Base-by-base conservation (phyloP, 1,284 basidiomycete genomes). In the Apiotrichum mycotoxinovorans region DNA sequence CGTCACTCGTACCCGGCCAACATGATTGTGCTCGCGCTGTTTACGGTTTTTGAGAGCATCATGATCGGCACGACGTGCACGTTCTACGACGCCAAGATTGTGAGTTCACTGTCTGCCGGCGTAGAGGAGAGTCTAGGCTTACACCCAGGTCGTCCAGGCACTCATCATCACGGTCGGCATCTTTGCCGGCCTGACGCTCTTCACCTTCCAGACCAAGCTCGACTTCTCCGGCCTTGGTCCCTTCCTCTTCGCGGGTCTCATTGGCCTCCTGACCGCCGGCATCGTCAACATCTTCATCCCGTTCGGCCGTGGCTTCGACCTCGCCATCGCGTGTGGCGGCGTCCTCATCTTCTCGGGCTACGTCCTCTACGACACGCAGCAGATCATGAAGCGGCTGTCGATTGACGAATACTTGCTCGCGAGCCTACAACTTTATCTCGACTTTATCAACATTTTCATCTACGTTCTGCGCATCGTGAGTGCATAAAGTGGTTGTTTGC, bases 61-160 rank as follows among this genome's bases (percentile, higher is more conserved):
- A 70, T 79, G 49, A 69, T 83, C 52, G 82, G 82, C 8, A 70
- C 75, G 1, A 70, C 80, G 22, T 66, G 66, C 27, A 71, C 68
- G 43, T 75, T 71, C 61, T 72, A 74, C 51, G 74, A 77, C 54
- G 69, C 70, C 44, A 60, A 62, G 37, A 74, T 76, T 33, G 75
- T 76, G 54, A 65, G 71, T 66, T n/a, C n/a, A n/a, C n/a, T n/a
- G n/a, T n/a, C n/a, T n/a, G n/a, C n/a, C n/a, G n/a, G n/a, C n/a
- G n/a, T n/a, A n/a, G n/a, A n/a, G n/a, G n/a, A n/a, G n/a, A n/a
- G n/a, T n/a, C n/a, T n/a, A n/a, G n/a, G n/a, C n/a, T n/a, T n/a
- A n/a, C n/a, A n/a, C n/a, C n/a, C 65, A 80, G 63, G 79, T 82
- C 17, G 69, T 83, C 17, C 79, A 83, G 68, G 82, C 82, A 0